phyloP scores from a whole-genome alignment of 768 basidiomycete species.

The Ramaria sp. region DNA sequence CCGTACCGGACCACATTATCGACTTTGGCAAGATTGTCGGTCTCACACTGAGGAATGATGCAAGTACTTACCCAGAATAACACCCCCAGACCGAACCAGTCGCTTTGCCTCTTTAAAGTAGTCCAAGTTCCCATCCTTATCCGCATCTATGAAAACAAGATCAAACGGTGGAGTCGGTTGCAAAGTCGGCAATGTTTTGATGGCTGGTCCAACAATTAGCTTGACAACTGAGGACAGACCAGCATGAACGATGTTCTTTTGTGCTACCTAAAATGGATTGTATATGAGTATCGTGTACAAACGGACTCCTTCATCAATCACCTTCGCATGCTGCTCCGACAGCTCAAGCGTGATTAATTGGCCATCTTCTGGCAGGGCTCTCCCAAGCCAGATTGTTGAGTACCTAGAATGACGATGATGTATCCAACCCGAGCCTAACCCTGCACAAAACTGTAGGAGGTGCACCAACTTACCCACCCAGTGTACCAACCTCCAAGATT shows the following conservation, averaged over 20 bases:
- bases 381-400: conserved; percentile 22
- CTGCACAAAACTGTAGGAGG: conserved; percentile 10
- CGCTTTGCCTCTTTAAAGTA: conserved; percentile 56
- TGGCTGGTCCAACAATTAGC: conserved; percentile 41
- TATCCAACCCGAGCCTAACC: neutral
- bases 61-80: conserved; percentile 38
- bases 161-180: conserved; percentile 44
- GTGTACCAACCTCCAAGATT: conserved; percentile 54
- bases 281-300: neutral
- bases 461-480: conserved; percentile 39
- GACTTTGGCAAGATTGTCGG: conserved; percentile 30
- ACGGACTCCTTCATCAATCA: conserved; percentile 5
- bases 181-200: conserved; percentile 37
- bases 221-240: conserved; percentile 38
- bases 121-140: conserved; percentile 42
- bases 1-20: conserved; percentile 51
- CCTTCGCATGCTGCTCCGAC: conserved; percentile 20
- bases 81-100: conserved; percentile 44
- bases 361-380: conserved; percentile 20
- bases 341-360: conserved; percentile 22
- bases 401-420: conserved; percentile 13
- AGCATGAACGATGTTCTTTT: conserved; percentile 43
- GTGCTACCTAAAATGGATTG: conserved; percentile 38
- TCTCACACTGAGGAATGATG: neutral
- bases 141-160: conserved; percentile 63